phyloP scores from a whole-genome alignment of 805 yeast genomes.

The Teunomyces aglyptinius region DNA sequence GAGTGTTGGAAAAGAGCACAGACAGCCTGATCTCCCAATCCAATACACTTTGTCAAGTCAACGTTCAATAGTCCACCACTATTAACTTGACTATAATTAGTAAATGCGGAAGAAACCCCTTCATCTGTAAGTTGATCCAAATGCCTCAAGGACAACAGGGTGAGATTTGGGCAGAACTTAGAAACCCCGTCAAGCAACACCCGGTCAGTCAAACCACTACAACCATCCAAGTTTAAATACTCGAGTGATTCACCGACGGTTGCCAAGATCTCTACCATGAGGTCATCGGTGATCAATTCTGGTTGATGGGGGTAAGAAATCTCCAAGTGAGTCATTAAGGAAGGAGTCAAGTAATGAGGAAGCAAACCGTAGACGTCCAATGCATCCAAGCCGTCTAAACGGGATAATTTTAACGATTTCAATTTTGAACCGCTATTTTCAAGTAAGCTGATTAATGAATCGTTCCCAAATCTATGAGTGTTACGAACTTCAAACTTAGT shows the following conservation, averaged over 20 bases:
- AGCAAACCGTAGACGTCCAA: conserved; percentile 57
- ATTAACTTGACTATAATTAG: conserved; percentile 48
- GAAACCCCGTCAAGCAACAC: conserved; percentile 56
- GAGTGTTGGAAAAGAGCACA: conserved; percentile 62
- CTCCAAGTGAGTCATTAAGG: conserved; percentile 55
- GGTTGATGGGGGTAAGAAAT: conserved; percentile 67
- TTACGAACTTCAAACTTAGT: conserved; percentile 63
- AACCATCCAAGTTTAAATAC: conserved; percentile 66
- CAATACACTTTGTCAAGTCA: conserved; percentile 63
- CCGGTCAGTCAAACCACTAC: conserved; percentile 67
- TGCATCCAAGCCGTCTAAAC: conserved; percentile 70
- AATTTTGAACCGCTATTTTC: conserved; percentile 56
- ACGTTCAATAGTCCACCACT: conserved; percentile 58
- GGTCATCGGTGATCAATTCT: conserved; percentile 65
- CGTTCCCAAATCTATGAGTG: conserved; percentile 79
- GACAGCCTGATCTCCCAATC: conserved; percentile 62
- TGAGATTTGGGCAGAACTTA: conserved; percentile 55
- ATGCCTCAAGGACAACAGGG: conserved; percentile 54
- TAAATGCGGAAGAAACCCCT: conserved; percentile 60
- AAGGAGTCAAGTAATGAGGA: conserved; percentile 54
- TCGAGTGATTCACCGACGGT: conserved; percentile 61
- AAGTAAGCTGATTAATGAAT: conserved; percentile 59
- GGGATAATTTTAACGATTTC: conserved; percentile 55
- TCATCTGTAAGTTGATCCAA: conserved; percentile 69
- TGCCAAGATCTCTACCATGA: conserved; percentile 58